Conservation (phyloP, 139 green algal genomes). For the Tetraselmis striata region DNA sequence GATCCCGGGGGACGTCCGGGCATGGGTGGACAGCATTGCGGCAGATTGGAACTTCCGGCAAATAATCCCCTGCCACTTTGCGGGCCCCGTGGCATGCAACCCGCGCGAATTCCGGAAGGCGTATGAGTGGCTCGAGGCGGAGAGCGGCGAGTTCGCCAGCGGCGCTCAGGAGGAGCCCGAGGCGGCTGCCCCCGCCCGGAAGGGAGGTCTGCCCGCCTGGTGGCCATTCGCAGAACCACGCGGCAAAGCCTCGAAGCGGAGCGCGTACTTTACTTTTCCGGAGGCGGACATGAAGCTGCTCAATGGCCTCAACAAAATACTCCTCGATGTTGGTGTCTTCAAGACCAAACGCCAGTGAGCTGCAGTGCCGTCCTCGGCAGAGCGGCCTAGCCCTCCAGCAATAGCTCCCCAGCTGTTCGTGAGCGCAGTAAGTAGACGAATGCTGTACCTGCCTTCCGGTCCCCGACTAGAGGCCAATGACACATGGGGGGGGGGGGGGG, state of each 20-base stretch:
- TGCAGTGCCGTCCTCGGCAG: too few relatives aligned
- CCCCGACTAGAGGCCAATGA: too few relatives aligned
- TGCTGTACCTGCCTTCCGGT: too few relatives aligned
- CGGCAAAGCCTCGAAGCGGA: not conserved
- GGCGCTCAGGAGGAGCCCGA: not conserved
- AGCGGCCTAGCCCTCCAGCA: too few relatives aligned
- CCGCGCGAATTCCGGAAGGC: constrained; percentile 7
- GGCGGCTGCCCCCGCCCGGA: too few relatives aligned
- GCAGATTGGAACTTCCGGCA: constrained; percentile 71
- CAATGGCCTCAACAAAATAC: constrained; percentile 22
- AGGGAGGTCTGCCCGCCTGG: not conserved
- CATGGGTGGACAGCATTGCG: constrained; percentile 77
- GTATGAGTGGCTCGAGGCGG: constrained; percentile 7
- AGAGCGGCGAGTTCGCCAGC: not conserved
- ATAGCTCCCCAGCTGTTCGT: too few relatives aligned
- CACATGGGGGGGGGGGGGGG: too few relatives aligned
- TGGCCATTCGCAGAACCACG: too few relatives aligned
- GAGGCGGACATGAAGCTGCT: constrained; percentile 28
- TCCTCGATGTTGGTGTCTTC: constrained; percentile 19
- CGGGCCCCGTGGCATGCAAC: constrained; percentile 53
- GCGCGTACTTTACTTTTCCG: constrained; percentile 12
- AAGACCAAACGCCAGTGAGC: not conserved
- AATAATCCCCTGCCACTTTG: constrained; percentile 89
- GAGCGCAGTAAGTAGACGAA: too few relatives aligned
- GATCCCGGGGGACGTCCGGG: constrained; percentile 18